Evolutionary conservation across 345 rosid species (phyloP).

Genomic region (Gossypium arboreum): DNA sequence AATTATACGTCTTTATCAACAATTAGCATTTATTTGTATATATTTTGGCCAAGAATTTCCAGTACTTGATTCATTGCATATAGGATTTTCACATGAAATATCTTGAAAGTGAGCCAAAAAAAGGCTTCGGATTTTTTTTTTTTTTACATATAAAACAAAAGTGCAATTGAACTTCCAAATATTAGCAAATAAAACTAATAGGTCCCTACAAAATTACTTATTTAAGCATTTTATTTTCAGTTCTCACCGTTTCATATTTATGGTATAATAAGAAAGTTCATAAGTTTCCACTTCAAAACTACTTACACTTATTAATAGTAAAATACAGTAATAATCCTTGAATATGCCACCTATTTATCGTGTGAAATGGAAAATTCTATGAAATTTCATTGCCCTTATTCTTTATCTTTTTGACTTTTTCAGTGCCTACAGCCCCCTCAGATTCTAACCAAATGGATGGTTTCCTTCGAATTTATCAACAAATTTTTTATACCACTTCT

Average conservation of each 20-base stretch:
- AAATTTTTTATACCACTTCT: neutral
- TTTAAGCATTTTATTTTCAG: neutral
- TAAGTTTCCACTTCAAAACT: neutral
- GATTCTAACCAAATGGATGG: constrained; percentile 28
- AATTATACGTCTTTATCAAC: constrained; percentile 3
- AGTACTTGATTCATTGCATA: neutral
- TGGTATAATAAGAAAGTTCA: neutral
- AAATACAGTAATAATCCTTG: neutral
- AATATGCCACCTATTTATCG: neutral
- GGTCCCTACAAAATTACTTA: neutral
- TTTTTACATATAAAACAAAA: neutral
- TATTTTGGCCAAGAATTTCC: neutral
- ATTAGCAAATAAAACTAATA: neutral
- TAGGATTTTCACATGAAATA: neutral
- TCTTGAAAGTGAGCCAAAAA: neutral
- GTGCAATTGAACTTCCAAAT: neutral
- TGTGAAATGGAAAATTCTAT: neutral
- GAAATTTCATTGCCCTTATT: constrained; percentile 17
- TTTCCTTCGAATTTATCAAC: constrained; percentile 13
- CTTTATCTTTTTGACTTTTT: constrained; percentile 32
- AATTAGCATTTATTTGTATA: neutral
- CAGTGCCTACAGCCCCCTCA: constrained; percentile 9
- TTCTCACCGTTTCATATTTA: neutral
- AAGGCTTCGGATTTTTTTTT: neutral
- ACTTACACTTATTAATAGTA: neutral